Base-by-base conservation (phyloP, 2,329 filamentous ascomycete species). In the Exophiala alcalophila region DNA sequence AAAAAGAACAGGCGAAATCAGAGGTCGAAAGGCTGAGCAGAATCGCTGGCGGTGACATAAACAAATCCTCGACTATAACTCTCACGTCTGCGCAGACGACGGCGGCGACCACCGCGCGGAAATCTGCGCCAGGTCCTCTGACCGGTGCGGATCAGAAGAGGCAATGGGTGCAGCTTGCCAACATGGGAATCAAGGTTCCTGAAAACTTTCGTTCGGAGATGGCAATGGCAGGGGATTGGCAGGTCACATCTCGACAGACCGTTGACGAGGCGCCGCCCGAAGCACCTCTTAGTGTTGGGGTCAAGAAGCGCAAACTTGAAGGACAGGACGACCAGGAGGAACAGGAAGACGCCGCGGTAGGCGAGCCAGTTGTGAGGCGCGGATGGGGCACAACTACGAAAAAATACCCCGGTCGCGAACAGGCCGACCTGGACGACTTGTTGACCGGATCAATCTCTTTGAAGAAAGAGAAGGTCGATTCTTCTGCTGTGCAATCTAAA, bases 211-310 rank as follows among this genome's bases (percentile, higher is more conserved):
- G 87, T 46, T 73, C 77, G 2, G 86, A 92, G 47, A 81, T 96
- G 78, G 89, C 90, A 4, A 81, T 96, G 70, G 82, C 84, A 3
- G 88, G 92, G 21, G 86, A 94, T 39, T 98, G 91, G 91, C 80
- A 87, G 45, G 80, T 77, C 4, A 77, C 86, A 27, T 73, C 79
- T 30, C 72, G 70, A 52, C 55, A 57, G 15, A 58, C 68, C 25
- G 47, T 47, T 20, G 48, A 57, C 18, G 57, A 60, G 4, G n/a
- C 23, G 10, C 25, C 33, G 23, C 53, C 56, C 15, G 67, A 72
- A 14, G 67, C 68, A 4, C 63, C 65, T 30, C 53, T 64, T 23
- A 69, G 65, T 33, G 54, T 67, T 23, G 70, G 69, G 5, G 61
- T 71, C 4, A 62, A 67, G 38, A 72, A 72, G 47, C 61, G 69